Evolutionary conservation across 2,329 filamentous ascomycete species (phyloP).

Genomic region (Colletotrichum falcatum): DNA sequence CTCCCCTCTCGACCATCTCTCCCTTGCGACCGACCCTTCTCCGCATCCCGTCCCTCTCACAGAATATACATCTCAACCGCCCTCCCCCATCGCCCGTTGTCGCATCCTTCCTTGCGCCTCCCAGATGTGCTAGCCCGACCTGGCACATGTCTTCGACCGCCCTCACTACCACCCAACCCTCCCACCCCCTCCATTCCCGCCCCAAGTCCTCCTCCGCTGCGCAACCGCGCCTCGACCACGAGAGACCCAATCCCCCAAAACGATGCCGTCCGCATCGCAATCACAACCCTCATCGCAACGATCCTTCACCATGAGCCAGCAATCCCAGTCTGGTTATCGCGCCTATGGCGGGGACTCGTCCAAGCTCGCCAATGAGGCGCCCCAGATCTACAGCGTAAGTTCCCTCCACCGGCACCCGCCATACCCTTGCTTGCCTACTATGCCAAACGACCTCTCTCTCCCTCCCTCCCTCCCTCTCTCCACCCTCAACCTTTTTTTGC

Average conservation of each 20-base stretch:
- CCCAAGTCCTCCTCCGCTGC: slow-evolving; percentile 29
- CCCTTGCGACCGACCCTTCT: slow-evolving; percentile 8
- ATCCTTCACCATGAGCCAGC: slow-evolving; percentile 69
- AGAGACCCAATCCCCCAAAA: slow-evolving; percentile 22
- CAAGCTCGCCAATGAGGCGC: slow-evolving; percentile 55
- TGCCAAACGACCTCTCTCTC: too few relatives aligned
- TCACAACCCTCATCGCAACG: slow-evolving; percentile 65
- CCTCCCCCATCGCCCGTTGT: slow-evolving; percentile 10
- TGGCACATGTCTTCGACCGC: slow-evolving; percentile 41
- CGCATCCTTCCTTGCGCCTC: slow-evolving; percentile 16
- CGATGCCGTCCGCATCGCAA: slow-evolving; percentile 60
- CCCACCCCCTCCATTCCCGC: slow-evolving; percentile 35
- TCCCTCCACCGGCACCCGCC: slow-evolving; percentile 15
- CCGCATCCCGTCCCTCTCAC: neutral
- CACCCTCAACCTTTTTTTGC: neutral
- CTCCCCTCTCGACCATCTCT: slow-evolving; percentile 8
- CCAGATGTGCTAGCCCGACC: slow-evolving; percentile 35
- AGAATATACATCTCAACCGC: slow-evolving; percentile 1
- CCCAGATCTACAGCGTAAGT: slow-evolving; percentile 73
- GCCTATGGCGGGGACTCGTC: slow-evolving; percentile 51
- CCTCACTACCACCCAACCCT: slow-evolving; percentile 26
- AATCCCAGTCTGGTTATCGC: slow-evolving; percentile 59
- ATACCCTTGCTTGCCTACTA: neutral
- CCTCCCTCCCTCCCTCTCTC: too few relatives aligned
- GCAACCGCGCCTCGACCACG: neutral